Evolutionary conservation across 768 basidiomycete genomes (phyloP).

Genomic region (Suillus tomentosus): DNA sequence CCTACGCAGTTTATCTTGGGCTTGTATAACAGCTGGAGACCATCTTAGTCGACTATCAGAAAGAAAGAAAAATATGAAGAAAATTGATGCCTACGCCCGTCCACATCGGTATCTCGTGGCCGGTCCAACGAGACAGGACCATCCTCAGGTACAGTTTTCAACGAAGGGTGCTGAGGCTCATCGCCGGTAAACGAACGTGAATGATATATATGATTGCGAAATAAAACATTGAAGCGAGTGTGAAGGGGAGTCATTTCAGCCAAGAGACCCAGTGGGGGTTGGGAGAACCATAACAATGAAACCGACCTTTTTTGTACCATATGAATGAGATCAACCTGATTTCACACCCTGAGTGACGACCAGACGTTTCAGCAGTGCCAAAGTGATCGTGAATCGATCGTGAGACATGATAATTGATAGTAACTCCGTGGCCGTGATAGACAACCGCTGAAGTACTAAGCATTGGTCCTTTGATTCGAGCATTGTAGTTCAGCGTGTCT

Average conservation of each 20-base stretch:
- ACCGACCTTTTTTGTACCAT: background rate
- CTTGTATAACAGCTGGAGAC: background rate
- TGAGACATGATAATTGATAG: background rate
- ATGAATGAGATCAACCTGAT: background rate
- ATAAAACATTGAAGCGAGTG: background rate
- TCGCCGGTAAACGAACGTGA: background rate
- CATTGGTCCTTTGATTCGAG: background rate
- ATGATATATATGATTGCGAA: background rate
- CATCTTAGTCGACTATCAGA: background rate
- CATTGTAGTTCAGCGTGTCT: background rate
- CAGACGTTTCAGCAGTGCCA: constrained; percentile 3
- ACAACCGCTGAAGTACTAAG: background rate
- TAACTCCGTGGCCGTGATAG: too few relatives aligned
- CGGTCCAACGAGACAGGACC: background rate
- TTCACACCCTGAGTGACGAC: background rate
- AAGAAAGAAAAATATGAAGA: background rate
- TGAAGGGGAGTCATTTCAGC: background rate
- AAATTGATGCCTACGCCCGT: background rate
- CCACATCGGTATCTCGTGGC: background rate
- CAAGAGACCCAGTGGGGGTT: background rate
- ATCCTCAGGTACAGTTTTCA: background rate
- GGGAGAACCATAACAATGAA: background rate
- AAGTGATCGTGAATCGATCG: background rate
- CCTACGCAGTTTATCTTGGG: background rate
- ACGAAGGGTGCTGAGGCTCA: background rate